phyloP scores from a whole-genome alignment of 768 basidiomycete genomes.

The Paxillus ammoniavirescens region DNA sequence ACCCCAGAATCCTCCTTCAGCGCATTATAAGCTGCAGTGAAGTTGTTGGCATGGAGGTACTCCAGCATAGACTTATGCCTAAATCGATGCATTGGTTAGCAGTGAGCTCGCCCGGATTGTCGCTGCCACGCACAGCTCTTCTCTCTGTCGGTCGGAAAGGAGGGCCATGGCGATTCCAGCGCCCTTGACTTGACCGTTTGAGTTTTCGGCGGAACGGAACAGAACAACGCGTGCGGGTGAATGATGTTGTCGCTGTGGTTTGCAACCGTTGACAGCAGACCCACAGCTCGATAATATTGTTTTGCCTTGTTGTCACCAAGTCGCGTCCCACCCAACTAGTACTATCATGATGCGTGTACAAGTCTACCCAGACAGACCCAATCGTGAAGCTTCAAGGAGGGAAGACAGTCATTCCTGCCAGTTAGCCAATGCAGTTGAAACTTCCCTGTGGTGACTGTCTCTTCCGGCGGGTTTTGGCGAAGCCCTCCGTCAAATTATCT shows the following conservation, averaged over 20 bases:
- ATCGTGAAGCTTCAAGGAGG: too few relatives aligned
- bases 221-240: constrained; percentile 19
- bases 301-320: constrained; percentile 30
- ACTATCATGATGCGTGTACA: too few relatives aligned
- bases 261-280: neutral
- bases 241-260: constrained; percentile 13
- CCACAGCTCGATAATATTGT: constrained; percentile 22
- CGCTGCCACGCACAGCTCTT: constrained; percentile 41
- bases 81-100: constrained; percentile 16
- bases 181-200: constrained; percentile 8
- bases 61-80: constrained; percentile 83
- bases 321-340: too few relatives aligned
- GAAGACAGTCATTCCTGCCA: too few relatives aligned
- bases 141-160: constrained; percentile 46
- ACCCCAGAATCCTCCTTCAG: constrained; percentile 52
- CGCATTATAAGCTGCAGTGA: constrained; percentile 59
- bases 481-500: too few relatives aligned
- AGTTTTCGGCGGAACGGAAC: constrained; percentile 1
- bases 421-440: too few relatives aligned
- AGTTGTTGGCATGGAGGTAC: constrained; percentile 68
- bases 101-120: constrained; percentile 6
- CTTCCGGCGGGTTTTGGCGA: too few relatives aligned
- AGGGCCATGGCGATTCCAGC: constrained; percentile 33
- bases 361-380: too few relatives aligned
- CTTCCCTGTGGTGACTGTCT: too few relatives aligned